Percentiles rank a stretch among this genome's conserved stretches.
phyloP scores from a whole-genome alignment of 2,329 filamentous ascomycete genomes.

The Trichoderma polysporum region DNA sequence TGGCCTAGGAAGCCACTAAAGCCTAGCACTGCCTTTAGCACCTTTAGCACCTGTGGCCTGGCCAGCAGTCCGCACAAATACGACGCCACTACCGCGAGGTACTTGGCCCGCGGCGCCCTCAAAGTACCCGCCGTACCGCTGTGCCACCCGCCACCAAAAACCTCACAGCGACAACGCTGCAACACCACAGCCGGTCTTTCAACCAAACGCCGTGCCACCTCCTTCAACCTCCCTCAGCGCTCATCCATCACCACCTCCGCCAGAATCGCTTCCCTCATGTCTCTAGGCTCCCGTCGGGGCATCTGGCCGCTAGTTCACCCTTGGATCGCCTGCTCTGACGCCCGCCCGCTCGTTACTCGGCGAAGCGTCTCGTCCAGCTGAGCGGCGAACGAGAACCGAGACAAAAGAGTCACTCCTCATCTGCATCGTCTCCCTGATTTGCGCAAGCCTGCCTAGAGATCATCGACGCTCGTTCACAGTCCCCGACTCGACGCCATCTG shows the following conservation, averaged over 20 bases:
- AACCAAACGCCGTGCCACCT: slow-evolving; percentile 19
- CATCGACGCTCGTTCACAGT: slow-evolving; percentile 2
- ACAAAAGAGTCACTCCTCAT: neutral
- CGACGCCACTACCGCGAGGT: neutral
- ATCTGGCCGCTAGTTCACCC: slow-evolving; percentile 19
- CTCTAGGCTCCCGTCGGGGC: slow-evolving; percentile 15
- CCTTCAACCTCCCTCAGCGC: slow-evolving; percentile 10
- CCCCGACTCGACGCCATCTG: neutral
- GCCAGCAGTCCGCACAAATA: neutral
- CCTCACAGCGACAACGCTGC: slow-evolving; percentile 15
- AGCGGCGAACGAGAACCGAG: neutral
- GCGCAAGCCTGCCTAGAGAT: neutral
- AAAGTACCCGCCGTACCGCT: neutral
- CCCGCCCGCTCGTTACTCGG: slow-evolving; percentile 1
- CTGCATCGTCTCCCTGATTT: neutral
- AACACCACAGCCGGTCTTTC: slow-evolving; percentile 12
- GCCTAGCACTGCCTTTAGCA: neutral
- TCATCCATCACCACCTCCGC: neutral
- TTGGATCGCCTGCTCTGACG: slow-evolving; percentile 15
- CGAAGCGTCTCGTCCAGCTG: slow-evolving; percentile 2
- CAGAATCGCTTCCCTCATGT: slow-evolving; percentile 21
- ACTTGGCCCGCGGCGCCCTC: neutral
- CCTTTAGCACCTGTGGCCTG: too few relatives aligned
- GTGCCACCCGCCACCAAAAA: slow-evolving; percentile 19
- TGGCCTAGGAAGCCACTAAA: neutral